Evolutionary conservation across 2,329 filamentous ascomycete species (phyloP).

Genomic region (Aspergillus sp.): DNA sequence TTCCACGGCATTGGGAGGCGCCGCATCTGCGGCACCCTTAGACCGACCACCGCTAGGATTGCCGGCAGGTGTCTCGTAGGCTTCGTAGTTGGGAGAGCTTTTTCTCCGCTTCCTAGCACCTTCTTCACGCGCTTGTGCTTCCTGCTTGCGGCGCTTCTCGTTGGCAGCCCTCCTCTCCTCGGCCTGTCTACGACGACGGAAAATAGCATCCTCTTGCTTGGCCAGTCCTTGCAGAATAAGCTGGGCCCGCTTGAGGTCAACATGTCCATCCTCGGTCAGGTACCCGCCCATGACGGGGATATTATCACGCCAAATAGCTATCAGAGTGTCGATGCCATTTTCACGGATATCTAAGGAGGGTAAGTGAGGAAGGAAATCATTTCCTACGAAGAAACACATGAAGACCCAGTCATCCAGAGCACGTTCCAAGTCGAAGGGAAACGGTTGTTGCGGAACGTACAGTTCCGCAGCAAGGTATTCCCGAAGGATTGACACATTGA

Average conservation of each 20-base stretch:
- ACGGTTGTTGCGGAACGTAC: constrained; percentile 76
- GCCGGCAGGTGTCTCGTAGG: constrained; percentile 33
- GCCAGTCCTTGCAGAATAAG: constrained; percentile 84
- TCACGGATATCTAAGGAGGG: constrained; percentile 97
- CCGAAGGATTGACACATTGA: constrained; percentile 86
- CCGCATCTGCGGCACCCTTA: constrained; percentile 30
- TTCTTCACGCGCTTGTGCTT: constrained; percentile 58
- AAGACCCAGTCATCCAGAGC: constrained; percentile 98
- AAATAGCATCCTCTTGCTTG: constrained; percentile 91
- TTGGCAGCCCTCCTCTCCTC: constrained; percentile 82
- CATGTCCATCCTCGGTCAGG: constrained; percentile 89
- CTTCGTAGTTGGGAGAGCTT: constrained; percentile 48
- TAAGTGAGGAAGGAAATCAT: constrained; percentile 95
- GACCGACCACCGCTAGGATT: constrained; percentile 23
- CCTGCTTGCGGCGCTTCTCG: constrained; percentile 74
- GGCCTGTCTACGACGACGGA: constrained; percentile 79
- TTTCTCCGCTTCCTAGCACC: constrained; percentile 45
- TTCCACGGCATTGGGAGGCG: constrained; percentile 53
- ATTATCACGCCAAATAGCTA: constrained; percentile 95
- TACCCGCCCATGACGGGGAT: constrained; percentile 91
- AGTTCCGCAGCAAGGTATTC: constrained; percentile 94
- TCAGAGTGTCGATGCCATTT: constrained; percentile 93
- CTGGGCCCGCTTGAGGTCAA: constrained; percentile 84
- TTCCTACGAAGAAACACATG: constrained; percentile 98
- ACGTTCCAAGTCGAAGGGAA: constrained; percentile 89